Conservation (phyloP, 495 filamentous ascomycete genomes). For the Hyaloscypha variabilis region DNA sequence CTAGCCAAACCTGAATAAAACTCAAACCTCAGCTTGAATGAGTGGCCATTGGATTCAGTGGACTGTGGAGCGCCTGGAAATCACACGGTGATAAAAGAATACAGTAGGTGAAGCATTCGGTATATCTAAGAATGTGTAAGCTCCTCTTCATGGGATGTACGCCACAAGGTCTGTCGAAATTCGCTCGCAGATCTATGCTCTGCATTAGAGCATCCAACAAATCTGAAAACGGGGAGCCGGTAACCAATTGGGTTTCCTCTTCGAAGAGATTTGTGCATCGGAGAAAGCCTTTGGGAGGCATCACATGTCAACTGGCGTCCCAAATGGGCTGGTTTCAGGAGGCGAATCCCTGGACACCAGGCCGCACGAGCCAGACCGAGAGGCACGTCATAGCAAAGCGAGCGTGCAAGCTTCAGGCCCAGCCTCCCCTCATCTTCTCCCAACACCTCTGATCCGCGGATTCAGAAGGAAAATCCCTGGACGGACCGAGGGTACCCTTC, state of each 20-base stretch:
- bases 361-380: not conserved
- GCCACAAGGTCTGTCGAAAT: not conserved
- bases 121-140: not conserved
- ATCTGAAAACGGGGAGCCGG: not conserved
- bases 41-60: too few species aligned
- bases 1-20: too few species aligned
- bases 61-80: too few species aligned
- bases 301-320: not conserved
- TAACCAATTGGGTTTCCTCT: not conserved
- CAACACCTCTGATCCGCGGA: not conserved
- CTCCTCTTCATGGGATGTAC: not conserved
- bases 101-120: not conserved
- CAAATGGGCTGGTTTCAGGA: not conserved
- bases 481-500: not conserved
- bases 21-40: too few species aligned
- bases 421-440: not conserved
- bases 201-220: slow-evolving; percentile 3
- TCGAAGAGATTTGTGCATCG: not conserved
- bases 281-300: not conserved
- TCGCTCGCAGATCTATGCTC: not conserved
- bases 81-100: not conserved
- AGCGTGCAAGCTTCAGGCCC: not conserved
- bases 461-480: not conserved
- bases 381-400: slow-evolving; percentile 7
- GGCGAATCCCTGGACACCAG: not conserved